Base-by-base conservation (phyloP, 495 filamentous ascomycete species). In the Aspergillus sclerotioniger region DNA sequence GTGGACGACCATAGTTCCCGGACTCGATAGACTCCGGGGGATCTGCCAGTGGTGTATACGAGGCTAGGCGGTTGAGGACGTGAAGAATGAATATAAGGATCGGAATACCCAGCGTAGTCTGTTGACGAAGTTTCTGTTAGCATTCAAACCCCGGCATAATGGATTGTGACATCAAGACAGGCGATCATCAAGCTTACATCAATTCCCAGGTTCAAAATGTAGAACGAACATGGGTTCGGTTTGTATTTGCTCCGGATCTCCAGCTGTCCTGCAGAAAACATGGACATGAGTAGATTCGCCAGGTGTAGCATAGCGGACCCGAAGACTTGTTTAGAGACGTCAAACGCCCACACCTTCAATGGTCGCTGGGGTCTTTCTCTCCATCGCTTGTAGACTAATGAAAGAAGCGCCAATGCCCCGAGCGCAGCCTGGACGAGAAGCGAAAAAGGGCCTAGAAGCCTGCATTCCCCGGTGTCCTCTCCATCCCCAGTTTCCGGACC, bases 241-340 rank as follows among this genome's bases (percentile, higher is more conserved):
- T 82, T 80, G 60, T 88, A 91, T 16, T 78, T 69, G 35, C 77
- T 84, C 74, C 77, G 52, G 60, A 81, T 70, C 66, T 76, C 80
- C 57, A 74, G 91, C 66, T 87, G 83, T 17, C 92, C 92, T 48
- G 89, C 90, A 5, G 89, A 92, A 53, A 98, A 80, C 91, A 98
- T 90, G 45, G 90, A 95, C 87, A 98, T 92, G 65, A 96, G 79
- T 8, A 98, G 81, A 68, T 98, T 98, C 19, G 90, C 87, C 28
- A 91, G 79, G 71, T 98, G 94, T 21, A 96, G 84, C 76, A 98
- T 81, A 44, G 89, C 84, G 44, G 90, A 92, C 9, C 94, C 94
- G 59, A 96, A 87, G n/a, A 98, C 91, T 76, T 98, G 94, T 76
- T 98, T 98, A 15, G 89, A 93, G 32, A 86, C 94, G 73, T 98